Evolutionary conservation across 805 yeast species (phyloP), one percentile per base, ranked within the genome.

Genomic region (Spathaspora passalidarum): DNA sequence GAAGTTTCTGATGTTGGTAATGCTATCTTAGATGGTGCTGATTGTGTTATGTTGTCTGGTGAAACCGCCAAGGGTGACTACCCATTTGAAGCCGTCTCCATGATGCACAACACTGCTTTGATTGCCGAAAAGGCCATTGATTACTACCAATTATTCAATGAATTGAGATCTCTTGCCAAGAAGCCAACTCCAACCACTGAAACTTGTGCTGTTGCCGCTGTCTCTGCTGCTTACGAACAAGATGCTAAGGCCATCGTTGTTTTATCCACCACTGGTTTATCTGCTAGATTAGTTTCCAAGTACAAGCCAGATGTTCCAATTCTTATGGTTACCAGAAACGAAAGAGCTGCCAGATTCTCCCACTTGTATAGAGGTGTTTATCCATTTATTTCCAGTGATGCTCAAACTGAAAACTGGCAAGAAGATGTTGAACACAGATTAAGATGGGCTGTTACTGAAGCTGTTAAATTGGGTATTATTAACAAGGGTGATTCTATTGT

Each of bases 51-150:
- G 99, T 82, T 94, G 70, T 87, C 96, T 48, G 99, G 99, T 72
- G 99, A 94, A 80, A 94, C 99, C 62, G 99, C 99, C 66, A 94
- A 94, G 84, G 99, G 99, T 80, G 83, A 84, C 81, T 94, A 94
- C 80, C 99, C 99, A 70, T 72, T 84, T 54, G 96, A 94, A 79
- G 96, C 99, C 53, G 99, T 94, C 56, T 80, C 91, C 58, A 91
- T 94, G 91, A 94, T 94, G 99, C 97, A 91, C 77, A 92, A 91
- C 80, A 94, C 97, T 54, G 83, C 95, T 65, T 73, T 92, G 64
- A 85, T 89, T 63, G 98, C 99, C 62, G 99, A 94, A 81, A 87
- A 86, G 78, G 96, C 96, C 58, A 84, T 92, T 68, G 88, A 97
- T 60, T 89, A 94, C 81, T 80, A 76, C 61, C 76, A 85, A 54